Conservation (phyloP, 2,329 filamentous ascomycete genomes). For the Uncinocarpus reesii region DNA sequence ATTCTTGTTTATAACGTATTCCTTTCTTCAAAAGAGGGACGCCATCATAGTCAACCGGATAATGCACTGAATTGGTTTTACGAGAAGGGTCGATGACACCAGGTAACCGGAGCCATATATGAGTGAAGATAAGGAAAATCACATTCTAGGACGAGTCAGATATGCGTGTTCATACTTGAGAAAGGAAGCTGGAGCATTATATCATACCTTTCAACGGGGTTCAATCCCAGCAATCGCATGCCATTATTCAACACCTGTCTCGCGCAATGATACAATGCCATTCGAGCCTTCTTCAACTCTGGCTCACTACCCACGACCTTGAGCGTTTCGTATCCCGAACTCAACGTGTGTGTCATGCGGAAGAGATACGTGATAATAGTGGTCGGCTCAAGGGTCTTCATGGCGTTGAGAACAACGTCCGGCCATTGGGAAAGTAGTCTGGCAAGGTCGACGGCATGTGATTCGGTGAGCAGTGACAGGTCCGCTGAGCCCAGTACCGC, state of each 20-base stretch:
- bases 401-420: constrained; percentile 52
- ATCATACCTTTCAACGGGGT: constrained; percentile 49
- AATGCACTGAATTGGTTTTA: too few relatives aligned
- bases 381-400: constrained; percentile 56
- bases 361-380: constrained; percentile 58
- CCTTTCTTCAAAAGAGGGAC: too few relatives aligned
- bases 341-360: constrained; percentile 54
- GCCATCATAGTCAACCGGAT: too few relatives aligned
- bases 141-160: constrained; percentile 4
- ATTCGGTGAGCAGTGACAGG: constrained; percentile 50
- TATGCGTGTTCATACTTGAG: neutral
- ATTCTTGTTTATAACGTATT: too few relatives aligned
- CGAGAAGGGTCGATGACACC: too few relatives aligned
- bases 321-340: constrained; percentile 52
- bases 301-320: constrained; percentile 52
- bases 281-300: constrained; percentile 48
- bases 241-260: constrained; percentile 56
- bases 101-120: too few relatives aligned
- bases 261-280: constrained; percentile 52
- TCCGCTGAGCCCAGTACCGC: constrained; percentile 46
- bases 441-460: constrained; percentile 52
- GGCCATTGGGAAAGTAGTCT: constrained; percentile 55
- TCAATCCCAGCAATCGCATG: constrained; percentile 54
- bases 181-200: neutral
- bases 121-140: neutral